Evolutionary conservation across 225 moss, liverwort and hornwort species (phyloP).

Genomic region (Takakia lepidozioides): DNA sequence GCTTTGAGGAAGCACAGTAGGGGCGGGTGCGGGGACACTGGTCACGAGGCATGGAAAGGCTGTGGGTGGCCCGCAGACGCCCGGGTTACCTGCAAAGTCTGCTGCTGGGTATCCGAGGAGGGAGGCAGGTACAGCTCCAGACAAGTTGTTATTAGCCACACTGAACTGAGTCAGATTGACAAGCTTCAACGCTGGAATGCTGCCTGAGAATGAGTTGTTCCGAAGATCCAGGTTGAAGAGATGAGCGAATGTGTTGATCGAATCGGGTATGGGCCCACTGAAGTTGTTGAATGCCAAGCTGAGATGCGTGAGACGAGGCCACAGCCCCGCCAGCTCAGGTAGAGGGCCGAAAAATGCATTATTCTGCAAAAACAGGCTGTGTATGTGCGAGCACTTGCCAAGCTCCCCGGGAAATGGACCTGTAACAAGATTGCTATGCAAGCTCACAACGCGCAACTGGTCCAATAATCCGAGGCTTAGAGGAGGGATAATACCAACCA

Average conservation of each 20-base stretch:
- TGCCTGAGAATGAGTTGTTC: constrained; percentile 46
- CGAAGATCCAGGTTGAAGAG: no score
- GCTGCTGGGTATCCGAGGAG: constrained; percentile 35
- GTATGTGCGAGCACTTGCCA: constrained; percentile 35
- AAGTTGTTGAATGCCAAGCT: constrained; percentile 46
- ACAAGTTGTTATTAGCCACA: constrained; percentile 63
- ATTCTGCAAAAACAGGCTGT: constrained; percentile 46
- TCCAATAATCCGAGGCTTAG: constrained; percentile 61
- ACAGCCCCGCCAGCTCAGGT: constrained; percentile 44
- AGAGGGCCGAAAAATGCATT: constrained; percentile 58
- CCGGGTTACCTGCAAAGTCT: constrained; percentile 46
- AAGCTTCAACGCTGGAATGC: constrained; percentile 33
- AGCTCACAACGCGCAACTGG: constrained; percentile 70
- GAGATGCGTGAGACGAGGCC: constrained; percentile 78
- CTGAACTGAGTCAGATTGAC: constrained; percentile 34
- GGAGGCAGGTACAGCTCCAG: constrained; percentile 50
- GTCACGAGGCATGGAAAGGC: constrained; percentile 10
- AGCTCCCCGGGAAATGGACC: constrained; percentile 66
- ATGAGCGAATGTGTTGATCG: no score
- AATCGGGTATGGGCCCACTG: no score
- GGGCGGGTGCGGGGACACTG: constrained; percentile 7
- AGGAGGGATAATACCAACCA: no score
- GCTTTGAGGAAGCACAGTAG: no score
- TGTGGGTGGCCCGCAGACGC: constrained; percentile 58
- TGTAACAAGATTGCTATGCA: constrained; percentile 51